Percentiles rank a stretch among this genome's conserved stretches.
phyloP scores from a whole-genome alignment of 2,329 filamentous ascomycete species.

The Bisporella sp. region DNA sequence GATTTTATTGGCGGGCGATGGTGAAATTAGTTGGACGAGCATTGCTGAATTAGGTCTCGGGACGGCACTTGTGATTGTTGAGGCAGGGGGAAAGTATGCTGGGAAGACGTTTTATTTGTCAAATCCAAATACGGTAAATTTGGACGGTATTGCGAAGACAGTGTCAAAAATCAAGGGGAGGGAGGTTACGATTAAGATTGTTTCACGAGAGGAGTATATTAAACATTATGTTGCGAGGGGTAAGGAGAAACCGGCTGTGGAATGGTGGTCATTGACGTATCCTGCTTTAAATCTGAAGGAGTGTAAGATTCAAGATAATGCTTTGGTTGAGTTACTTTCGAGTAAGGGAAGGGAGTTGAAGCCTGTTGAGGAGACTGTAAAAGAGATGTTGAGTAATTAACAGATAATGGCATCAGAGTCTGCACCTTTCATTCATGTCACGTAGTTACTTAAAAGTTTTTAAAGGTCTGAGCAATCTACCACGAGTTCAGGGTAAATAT shows the following conservation, averaged over 20 bases:
- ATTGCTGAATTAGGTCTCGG: constrained; percentile 19
- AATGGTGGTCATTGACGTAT: neutral
- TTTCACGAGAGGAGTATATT: neutral
- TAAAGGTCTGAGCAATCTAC: too few species aligned
- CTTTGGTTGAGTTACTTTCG: neutral
- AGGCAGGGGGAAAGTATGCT: constrained; percentile 1
- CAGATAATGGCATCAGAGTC: neutral
- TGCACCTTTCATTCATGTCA: too few species aligned
- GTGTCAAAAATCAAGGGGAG: neutral
- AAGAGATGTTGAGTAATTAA: neutral
- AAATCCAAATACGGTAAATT: neutral
- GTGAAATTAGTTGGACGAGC: constrained; percentile 17
- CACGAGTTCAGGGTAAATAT: too few species aligned
- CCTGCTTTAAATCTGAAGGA: neutral
- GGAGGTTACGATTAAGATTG: neutral
- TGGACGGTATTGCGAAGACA: neutral
- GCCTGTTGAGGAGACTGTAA: neutral
- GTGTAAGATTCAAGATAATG: neutral
- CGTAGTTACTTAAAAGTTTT: too few species aligned
- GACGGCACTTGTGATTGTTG: constrained; percentile 15
- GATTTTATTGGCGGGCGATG: constrained; percentile 21
- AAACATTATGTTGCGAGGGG: neutral
- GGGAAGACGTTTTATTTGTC: constrained; percentile 2
- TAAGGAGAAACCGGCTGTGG: neutral
- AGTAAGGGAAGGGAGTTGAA: neutral